Base-by-base conservation (phyloP, 208 protist genomes). In the Crithidia brevicula region DNA sequence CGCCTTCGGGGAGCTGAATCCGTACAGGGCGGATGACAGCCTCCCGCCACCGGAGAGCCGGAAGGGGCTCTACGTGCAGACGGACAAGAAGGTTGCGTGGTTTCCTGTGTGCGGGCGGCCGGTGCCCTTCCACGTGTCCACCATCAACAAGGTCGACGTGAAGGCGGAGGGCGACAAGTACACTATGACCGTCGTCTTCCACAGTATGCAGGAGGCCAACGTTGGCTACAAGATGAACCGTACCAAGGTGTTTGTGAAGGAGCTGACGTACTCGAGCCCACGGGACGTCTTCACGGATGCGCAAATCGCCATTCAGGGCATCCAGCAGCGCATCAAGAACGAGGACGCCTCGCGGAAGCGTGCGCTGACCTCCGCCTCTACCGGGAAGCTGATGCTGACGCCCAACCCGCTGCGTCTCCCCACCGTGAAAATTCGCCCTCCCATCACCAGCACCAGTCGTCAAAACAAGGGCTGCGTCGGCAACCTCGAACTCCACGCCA, bases 61-160 rank as follows among this genome's bases (percentile, higher is more conserved):
- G 42, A 42, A 49, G 23, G 71, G 77, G 51, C 94, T 98, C 28
- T 85, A 74, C 30, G 89, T 99, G 20, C 92, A 98, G 60, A 28
- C 56, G 2, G 90, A 90, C 42, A 84, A 88, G 42, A 91, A 97
- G 34, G 71, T 97, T 15, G 74, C 96, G n/a, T 89, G 98, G 53
- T 74, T 99, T 8, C 98, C 98, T 23, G 86, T 99, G 22, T 97
- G 84, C 51, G 97, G 97, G 15, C 54, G 79, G 8, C 25, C 89
- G 6, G 86, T 97, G 8, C 95, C 98, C 18, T 98, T 99, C 64
- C 98, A 99, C 72, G 86, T 98, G n/a, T 73, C 82, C 4, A 98
- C 94, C 1, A 98, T 99, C 58, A 99, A 93, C 77, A 98, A 93
- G 67, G 91, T 96, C 15, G 88, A 92, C 13, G 86, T 98, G 36